Evolutionary conservation across 306 rosid species (phyloP), one percentile per base, ranked within the genome.

Genomic region (Alnus glutinosa): DNA sequence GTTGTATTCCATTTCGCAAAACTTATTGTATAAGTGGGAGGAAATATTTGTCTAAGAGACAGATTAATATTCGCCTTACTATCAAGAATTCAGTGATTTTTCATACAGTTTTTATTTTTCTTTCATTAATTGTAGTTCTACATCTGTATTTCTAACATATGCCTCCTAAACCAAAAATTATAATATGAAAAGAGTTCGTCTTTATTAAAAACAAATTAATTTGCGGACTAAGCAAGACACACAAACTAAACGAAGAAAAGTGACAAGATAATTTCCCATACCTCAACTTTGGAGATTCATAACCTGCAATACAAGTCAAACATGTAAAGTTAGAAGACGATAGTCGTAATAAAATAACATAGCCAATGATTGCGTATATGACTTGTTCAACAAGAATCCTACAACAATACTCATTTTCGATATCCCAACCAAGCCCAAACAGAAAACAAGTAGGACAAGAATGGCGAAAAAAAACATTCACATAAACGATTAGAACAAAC

Each of bases 211-310:
- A 39, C 50, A 67, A 42, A 5, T 1, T 42, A 63, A 63, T 63
- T 46, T 63, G 37, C 4, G 36, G 66, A 5, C 9, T 18, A 8
- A 0, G 51, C 34, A 18, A 42, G 2, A 42, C 10, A 3, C 44
- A n/a, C 3, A 18, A 15, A 67, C 15, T 9, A 39, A 67, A 42
- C 32, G 7, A 6, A 57, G 34, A 42, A 28, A 75, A 62, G 30
- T 13, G 75, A 46, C 49, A 30, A 1, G 75, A 59, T 12, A 39
- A 67, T 39, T 4, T 7, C 19, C 15, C 51, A 16, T 83, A 93
- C 94, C 97, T 93, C 83, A 91, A 84, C 57, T 85, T 89, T 69
- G 98, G 98, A 1, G 94, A 91, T 80, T 93, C 92, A 85, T 83
- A 90, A 48, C 98, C 94, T 91, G 93, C 77, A 91, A 52, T 57